phyloP scores from a whole-genome alignment of 441 rosid genomes.

The Hura crepitans region DNA sequence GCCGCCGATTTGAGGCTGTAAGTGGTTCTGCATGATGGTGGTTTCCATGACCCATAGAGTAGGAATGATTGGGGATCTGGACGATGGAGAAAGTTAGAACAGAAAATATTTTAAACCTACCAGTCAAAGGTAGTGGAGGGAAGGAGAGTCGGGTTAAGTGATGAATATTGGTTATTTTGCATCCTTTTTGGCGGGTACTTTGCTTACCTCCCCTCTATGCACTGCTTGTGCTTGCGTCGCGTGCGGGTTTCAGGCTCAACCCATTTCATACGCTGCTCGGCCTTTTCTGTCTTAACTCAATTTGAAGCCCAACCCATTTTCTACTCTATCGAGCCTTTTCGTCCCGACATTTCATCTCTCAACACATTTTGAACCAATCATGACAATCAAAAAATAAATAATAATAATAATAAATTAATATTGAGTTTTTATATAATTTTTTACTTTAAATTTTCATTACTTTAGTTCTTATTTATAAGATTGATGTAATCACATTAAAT shows the following conservation, averaged over 20 bases:
- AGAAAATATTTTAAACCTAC: conserved; percentile 31
- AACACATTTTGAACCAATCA: too few species aligned
- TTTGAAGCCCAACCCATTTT: too few species aligned
- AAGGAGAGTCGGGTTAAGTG: conserved; percentile 22
- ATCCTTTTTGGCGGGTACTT: conserved; percentile 36
- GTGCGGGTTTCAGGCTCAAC: neutral
- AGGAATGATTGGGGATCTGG: conserved; percentile 11
- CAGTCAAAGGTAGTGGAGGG: conserved; percentile 38
- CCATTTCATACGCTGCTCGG: neutral
- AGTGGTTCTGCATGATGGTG: conserved; percentile 19
- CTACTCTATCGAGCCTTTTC: too few species aligned
- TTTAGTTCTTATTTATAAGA: too few species aligned
- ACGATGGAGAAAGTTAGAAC: neutral
- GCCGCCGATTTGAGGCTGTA: conserved; percentile 22
- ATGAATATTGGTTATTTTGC: neutral
- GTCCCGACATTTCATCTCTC: too few species aligned
- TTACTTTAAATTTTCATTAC: too few species aligned
- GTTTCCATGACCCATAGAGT: conserved; percentile 43
- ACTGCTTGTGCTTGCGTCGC: too few species aligned
- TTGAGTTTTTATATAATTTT: too few species aligned
- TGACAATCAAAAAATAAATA: too few species aligned
- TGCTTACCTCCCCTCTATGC: too few species aligned
- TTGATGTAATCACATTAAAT: too few species aligned
- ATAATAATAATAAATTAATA: too few species aligned
- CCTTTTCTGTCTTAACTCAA: neutral